Evolutionary conservation across 2,329 filamentous ascomycete species (phyloP).

Genomic region (Seiridium unicorne): DNA sequence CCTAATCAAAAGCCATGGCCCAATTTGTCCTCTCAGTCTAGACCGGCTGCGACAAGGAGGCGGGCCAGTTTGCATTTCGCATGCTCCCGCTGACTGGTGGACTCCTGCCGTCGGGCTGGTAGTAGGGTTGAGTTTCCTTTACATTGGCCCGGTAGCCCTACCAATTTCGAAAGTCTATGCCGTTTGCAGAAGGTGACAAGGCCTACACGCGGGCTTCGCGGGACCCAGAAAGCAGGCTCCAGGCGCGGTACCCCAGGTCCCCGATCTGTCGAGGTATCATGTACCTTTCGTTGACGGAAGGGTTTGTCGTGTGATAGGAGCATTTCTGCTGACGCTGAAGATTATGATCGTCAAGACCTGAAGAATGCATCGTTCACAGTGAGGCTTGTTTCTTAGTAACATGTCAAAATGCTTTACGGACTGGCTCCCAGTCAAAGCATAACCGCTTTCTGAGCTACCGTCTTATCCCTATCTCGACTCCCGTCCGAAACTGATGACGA

Average conservation of each 20-base stretch:
- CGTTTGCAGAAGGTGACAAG: slow-evolving; percentile 5
- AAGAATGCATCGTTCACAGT: too few relatives aligned
- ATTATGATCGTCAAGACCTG: too few relatives aligned
- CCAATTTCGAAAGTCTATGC: neutral
- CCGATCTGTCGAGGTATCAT: too few relatives aligned
- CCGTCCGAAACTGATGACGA: too few relatives aligned
- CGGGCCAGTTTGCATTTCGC: neutral
- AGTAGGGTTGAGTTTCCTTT: neutral
- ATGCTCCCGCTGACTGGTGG: neutral
- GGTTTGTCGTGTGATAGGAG: too few relatives aligned
- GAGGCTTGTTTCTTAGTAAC: too few relatives aligned
- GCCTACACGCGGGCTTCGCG: neutral
- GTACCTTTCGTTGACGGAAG: too few relatives aligned
- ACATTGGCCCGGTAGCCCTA: neutral
- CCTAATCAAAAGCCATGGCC: neutral
- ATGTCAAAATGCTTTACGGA: too few relatives aligned
- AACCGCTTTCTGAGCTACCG: too few relatives aligned
- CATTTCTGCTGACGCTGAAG: too few relatives aligned
- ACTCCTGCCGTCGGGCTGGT: neutral
- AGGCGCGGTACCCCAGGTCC: neutral
- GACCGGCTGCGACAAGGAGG: neutral
- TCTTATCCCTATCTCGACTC: too few relatives aligned
- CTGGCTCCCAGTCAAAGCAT: too few relatives aligned
- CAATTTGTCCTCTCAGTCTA: neutral
- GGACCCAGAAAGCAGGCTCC: neutral